phyloP scores from a whole-genome alignment of 73 alveolate species.

The Paramecium octaurelia region DNA sequence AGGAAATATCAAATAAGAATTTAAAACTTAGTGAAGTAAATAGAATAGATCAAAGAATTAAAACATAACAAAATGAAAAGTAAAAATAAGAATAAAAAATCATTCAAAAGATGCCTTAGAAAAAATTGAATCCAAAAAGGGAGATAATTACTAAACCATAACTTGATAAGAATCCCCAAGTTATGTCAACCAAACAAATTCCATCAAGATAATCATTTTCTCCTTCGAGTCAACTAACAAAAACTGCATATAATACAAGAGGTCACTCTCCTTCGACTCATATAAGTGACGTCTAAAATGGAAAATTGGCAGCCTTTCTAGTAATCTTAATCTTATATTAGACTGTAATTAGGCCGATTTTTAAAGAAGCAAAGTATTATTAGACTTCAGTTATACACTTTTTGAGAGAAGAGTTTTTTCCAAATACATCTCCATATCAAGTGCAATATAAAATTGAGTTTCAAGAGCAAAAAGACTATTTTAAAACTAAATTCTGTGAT shows the following conservation, averaged over 20 bases:
- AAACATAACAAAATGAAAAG: not conserved
- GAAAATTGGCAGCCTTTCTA: not conserved
- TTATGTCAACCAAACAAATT: not conserved
- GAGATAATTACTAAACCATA: not conserved
- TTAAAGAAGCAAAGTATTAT: not conserved
- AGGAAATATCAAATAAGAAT: not conserved
- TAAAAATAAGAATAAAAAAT: not conserved
- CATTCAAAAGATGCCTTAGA: not conserved
- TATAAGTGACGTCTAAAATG: not conserved
- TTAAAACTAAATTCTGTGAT: not conserved
- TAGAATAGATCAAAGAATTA: not conserved
- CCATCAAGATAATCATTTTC: not conserved
- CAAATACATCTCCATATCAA: not conserved
- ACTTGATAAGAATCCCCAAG: not conserved
- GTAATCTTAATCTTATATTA: not conserved
- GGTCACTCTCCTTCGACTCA: not conserved
- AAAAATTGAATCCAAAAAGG: not conserved
- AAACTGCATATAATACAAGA: not conserved
- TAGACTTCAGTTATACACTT: not conserved
- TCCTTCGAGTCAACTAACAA: not conserved
- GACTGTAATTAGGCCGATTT: not conserved
- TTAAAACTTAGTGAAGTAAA: not conserved
- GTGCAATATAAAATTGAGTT: not conserved
- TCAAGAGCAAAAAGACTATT: not conserved
- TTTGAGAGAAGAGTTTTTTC: not conserved